Evolutionary conservation across 2,329 filamentous ascomycete species (phyloP), one percentile per base, ranked within the genome.

Genomic region (Spiromastix sp.): DNA sequence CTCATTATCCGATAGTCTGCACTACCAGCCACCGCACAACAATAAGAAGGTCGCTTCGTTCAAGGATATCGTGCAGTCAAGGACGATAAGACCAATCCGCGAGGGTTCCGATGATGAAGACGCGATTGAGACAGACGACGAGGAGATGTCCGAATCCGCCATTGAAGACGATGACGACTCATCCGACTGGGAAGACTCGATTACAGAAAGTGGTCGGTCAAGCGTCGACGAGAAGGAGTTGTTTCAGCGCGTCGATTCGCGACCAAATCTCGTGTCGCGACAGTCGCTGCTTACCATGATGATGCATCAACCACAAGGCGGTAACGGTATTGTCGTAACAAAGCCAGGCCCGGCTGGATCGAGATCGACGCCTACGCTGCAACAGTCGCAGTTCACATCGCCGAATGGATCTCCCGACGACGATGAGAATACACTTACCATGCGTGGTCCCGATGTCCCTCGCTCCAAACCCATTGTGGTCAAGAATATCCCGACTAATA

Each of bases 171-270:
- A 73, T 30, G 73, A 75, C 28, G 75, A 80, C 38, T 76, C 74
- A 39, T 64, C 67, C 12, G 70, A 73, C 37, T 74, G 71, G 70
- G 71, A 72, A 47, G 70, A 75, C 46, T 85, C 80, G 0, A 75
- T 83, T 15, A 82, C 83, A 42, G 84, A 93, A 48, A 91, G 82
- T 54, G 82, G 79, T 38, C 81, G 83, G 47, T 84, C 84, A 1
- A 93, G 84, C 54, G 71, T 86, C 34, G 83, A 91, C 42, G 81
- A 91, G 41, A 79, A 76, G 51, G 72, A 76, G 13, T 70, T 85
- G 49, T 98, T 98, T 71, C 79, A 87, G 58, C 81, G 91, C 6
- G 86, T 96, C 32, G 85, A 94, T 57, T 95, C 87, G 26, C 79
- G 79, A 56, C 77, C 79, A 5, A 85, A 94, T 52, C 69, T 96